Evolutionary conservation across 2,329 filamentous ascomycete species (phyloP).

Genomic region (Botrytis galanthina): DNA sequence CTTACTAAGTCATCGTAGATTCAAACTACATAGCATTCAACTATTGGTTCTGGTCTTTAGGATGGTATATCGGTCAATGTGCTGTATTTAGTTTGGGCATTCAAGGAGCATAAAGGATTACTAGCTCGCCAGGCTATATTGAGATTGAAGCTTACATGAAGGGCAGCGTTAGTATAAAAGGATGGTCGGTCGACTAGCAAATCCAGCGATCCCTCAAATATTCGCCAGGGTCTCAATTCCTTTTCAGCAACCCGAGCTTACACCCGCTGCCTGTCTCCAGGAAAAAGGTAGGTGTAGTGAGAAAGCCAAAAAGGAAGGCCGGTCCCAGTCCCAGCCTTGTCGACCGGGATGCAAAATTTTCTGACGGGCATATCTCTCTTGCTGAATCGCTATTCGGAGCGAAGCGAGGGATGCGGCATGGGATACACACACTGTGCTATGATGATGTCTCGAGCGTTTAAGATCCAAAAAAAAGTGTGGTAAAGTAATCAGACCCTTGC

Average conservation of each 20-base stretch:
- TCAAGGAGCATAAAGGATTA: background rate
- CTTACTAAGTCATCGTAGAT: background rate
- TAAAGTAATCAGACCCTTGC: constrained; percentile 5
- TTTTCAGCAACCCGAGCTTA: constrained; percentile 16
- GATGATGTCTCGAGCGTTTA: constrained; percentile 14
- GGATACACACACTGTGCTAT: constrained; percentile 5
- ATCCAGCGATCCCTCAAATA: constrained; percentile 10
- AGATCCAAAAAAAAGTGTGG: background rate
- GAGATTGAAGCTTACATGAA: constrained; percentile 15
- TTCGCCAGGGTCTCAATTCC: constrained; percentile 11
- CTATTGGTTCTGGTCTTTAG: background rate
- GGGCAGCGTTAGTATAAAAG: background rate
- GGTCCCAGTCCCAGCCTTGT: constrained; percentile 19
- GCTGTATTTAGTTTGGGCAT: background rate
- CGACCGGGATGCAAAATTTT: constrained; percentile 4
- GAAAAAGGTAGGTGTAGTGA: background rate
- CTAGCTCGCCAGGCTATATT: constrained; percentile 3
- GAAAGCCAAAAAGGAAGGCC: constrained; percentile 15
- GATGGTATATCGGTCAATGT: background rate
- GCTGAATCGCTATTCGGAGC: constrained; percentile 2
- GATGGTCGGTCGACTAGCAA: background rate
- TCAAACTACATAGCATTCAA: background rate
- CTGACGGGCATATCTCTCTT: constrained; percentile 3
- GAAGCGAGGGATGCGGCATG: constrained; percentile 1
- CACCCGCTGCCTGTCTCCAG: constrained; percentile 10